Evolutionary conservation across 1,139 yeast species (phyloP).

Genomic region (Torulaspora globosa): DNA sequence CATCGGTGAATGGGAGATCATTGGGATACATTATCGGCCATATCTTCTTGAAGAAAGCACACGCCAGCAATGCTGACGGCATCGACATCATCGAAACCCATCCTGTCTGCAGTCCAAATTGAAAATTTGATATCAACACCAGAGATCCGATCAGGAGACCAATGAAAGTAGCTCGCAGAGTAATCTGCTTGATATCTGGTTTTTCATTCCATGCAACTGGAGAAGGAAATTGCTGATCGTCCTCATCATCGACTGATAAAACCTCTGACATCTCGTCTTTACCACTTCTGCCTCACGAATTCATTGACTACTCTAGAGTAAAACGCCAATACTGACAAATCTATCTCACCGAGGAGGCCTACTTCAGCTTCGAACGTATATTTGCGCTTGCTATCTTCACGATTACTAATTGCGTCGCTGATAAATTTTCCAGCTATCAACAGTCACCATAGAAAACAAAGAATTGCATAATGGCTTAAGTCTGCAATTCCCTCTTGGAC

Average conservation of each 20-base stretch:
- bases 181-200: constrained; percentile 50
- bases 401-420: not conserved
- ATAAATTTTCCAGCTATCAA: not conserved
- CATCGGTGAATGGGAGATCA: constrained; percentile 64
- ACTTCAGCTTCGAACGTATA: not conserved
- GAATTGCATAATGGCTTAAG: not conserved
- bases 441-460: not conserved
- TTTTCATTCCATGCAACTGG: constrained; percentile 36
- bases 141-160: constrained; percentile 78
- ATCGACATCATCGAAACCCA: constrained; percentile 99
- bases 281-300: not conserved
- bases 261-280: constrained; percentile 8
- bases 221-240: constrained; percentile 3
- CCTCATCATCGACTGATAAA: constrained; percentile 5
- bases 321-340: not conserved
- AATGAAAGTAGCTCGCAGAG: constrained; percentile 64
- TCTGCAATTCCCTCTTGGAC: too few relatives aligned
- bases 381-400: not conserved
- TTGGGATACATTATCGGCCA: constrained; percentile 35
- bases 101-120: constrained; percentile 94
- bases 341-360: not conserved
- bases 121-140: constrained; percentile 83
- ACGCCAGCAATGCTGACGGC: constrained; percentile 87
- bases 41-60: constrained; percentile 60
- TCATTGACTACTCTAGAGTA: not conserved